A percentile compares a stretch with the other conserved stretches of the same genome.
Conservation (phyloP, 495 filamentous ascomycete species). For the Penicillium goetzii region DNA sequence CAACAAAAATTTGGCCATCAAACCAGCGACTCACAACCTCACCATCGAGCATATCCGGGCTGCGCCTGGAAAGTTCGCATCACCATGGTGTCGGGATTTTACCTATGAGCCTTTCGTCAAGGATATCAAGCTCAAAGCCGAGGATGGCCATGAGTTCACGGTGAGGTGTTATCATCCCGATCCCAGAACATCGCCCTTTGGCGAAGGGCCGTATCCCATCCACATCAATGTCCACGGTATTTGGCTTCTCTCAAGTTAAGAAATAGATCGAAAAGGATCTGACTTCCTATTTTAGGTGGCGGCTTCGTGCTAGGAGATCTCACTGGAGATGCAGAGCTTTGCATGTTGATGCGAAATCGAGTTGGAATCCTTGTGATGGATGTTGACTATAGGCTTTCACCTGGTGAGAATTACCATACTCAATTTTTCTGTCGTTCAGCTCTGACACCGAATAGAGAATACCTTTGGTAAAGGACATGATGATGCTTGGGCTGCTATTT, state of each 20-base stretch:
- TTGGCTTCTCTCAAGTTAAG: not conserved
- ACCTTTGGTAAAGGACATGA: not conserved
- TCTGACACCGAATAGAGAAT: not conserved
- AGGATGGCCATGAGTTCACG: not conserved
- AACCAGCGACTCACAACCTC: not conserved
- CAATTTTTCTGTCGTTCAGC: not conserved
- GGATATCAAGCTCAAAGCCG: not conserved
- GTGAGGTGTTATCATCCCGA: not conserved
- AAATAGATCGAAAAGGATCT: not conserved
- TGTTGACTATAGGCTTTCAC: constrained; percentile 1
- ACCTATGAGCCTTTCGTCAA: not conserved
- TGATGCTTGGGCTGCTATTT: not conserved
- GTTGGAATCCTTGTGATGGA: constrained; percentile 4
- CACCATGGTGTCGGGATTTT: not conserved
- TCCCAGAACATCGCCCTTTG: not conserved
- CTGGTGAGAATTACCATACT: not conserved
- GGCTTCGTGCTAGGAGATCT: not conserved
- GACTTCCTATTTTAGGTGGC: not conserved
- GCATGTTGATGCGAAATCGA: constrained; percentile 1
- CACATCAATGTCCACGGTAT: not conserved
- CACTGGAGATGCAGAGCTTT: constrained; percentile 5
- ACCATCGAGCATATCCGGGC: not conserved
- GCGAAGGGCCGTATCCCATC: not conserved
- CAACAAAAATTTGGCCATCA: not conserved
- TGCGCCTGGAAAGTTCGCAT: not conserved